Conservation (phyloP, 345 rosid genomes). For the Crucihimalaya himalaica region DNA sequence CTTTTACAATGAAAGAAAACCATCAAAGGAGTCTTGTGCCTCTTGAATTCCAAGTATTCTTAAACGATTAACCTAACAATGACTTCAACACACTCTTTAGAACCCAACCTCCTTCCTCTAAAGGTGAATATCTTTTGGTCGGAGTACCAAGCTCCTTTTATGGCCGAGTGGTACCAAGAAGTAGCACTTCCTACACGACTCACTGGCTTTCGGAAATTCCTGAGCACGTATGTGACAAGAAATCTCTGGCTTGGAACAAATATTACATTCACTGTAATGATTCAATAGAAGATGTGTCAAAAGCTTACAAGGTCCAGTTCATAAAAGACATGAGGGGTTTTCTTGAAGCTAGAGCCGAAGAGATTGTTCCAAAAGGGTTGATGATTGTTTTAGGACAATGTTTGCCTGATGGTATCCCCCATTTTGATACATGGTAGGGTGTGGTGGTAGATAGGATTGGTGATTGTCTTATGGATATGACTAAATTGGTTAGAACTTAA, state of each 20-base stretch:
- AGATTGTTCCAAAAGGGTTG: neutral
- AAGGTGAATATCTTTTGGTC: neutral
- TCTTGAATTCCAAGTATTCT: neutral
- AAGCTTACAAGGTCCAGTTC: neutral
- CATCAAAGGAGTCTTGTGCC: neutral
- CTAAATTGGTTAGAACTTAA: neutral
- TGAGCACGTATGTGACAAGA: neutral
- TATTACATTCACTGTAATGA: neutral
- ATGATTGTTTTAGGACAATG: neutral
- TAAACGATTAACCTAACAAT: neutral
- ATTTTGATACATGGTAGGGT: neutral
- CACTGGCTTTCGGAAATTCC: constrained; percentile 3
- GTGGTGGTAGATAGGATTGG: neutral
- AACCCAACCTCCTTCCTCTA: constrained; percentile 2
- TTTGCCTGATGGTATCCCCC: neutral
- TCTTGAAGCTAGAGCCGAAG: neutral
- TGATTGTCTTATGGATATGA: neutral
- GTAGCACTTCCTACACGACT: constrained; percentile 3
- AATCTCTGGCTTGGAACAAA: neutral
- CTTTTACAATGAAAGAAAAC: neutral
- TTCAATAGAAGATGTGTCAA: neutral
- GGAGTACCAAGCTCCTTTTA: constrained; percentile 43
- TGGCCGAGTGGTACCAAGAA: constrained; percentile 34
- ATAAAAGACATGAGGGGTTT: constrained; percentile 24
- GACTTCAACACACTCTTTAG: constrained; percentile 44